Conservation (phyloP, 2,329 filamentous ascomycete species). For the Parastagonospora avenae region DNA sequence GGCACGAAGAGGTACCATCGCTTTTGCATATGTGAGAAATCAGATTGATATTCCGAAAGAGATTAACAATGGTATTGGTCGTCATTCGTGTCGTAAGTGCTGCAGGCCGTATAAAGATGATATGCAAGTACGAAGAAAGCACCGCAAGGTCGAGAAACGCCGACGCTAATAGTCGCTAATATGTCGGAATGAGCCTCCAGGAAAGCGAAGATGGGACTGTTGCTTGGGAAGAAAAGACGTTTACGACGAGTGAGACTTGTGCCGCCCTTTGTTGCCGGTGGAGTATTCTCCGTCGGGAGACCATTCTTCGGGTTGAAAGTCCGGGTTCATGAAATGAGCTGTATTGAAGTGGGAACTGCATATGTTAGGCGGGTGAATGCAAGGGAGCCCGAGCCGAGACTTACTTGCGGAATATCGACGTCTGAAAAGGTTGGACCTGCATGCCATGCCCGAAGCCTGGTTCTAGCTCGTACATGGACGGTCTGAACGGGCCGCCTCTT, state of each 20-base stretch:
- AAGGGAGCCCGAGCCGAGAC: constrained; percentile 14
- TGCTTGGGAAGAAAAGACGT: constrained; percentile 14
- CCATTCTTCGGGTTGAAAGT: constrained; percentile 61
- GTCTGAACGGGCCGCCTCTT: constrained; percentile 51
- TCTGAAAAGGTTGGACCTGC: constrained; percentile 52
- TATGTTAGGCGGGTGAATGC: constrained; percentile 14
- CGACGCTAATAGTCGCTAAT: constrained; percentile 45
- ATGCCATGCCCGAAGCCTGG: constrained; percentile 46
- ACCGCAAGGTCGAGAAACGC: constrained; percentile 41
- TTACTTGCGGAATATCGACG: constrained; percentile 57
- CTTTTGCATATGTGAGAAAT: constrained; percentile 39
- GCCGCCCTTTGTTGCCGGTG: constrained; percentile 42
- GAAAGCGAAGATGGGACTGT: constrained; percentile 23
- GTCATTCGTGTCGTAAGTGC: constrained; percentile 38
- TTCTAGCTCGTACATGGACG: constrained; percentile 53
- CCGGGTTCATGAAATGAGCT: constrained; percentile 57
- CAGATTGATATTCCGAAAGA: constrained; percentile 33
- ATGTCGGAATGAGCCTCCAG: constrained; percentile 38
- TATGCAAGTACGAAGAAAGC: constrained; percentile 37
- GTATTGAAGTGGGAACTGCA: constrained; percentile 57
- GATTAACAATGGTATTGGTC: constrained; percentile 45
- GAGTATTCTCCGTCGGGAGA: constrained; percentile 54
- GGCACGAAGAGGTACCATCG: constrained; percentile 22
- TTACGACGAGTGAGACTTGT: constrained; percentile 45
- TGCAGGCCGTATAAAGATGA: constrained; percentile 34